These are phyloP conservation scores for Elongisporangium anandrum DNA, from an alignment of 352 stramenopile species.

Conservation along the genomic window DNA sequence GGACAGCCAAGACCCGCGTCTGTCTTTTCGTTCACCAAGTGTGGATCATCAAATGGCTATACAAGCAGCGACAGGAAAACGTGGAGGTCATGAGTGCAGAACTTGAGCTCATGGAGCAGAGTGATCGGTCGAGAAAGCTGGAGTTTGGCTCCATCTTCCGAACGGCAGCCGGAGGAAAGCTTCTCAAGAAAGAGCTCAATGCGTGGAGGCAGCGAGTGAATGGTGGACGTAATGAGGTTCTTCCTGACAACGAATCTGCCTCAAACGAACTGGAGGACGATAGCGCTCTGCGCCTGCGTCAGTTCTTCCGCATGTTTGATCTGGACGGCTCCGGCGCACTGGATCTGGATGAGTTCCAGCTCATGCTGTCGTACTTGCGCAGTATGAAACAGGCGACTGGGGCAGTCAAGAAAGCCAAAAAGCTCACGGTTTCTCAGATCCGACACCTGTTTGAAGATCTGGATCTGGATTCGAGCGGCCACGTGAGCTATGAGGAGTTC, in stretches of 20 bases:
- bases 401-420: slow-evolving; percentile 7
- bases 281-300: slow-evolving; percentile 18
- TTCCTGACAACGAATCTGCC: not conserved
- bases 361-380: slow-evolving; percentile 44
- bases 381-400: not conserved
- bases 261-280: slow-evolving; percentile 2
- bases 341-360: slow-evolving; percentile 43
- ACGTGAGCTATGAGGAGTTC: slow-evolving; percentile 28
- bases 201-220: slow-evolving; percentile 18
- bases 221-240: not conserved
- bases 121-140: slow-evolving; percentile 13
- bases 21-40: slow-evolving; percentile 35
- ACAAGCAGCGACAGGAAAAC: slow-evolving; percentile 21
- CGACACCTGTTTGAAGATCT: slow-evolving; percentile 36
- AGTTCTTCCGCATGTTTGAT: slow-evolving; percentile 45
- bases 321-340: slow-evolving; percentile 38
- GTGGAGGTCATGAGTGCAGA: slow-evolving; percentile 19
- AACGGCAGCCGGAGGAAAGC: slow-evolving; percentile 20
- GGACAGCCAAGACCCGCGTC: slow-evolving; percentile 37
- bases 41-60: slow-evolving; percentile 33
- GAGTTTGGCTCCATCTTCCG: slow-evolving; percentile 27
- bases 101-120: slow-evolving; percentile 16
- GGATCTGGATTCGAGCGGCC: slow-evolving; percentile 23
- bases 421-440: slow-evolving; percentile 23
- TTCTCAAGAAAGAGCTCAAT: slow-evolving; percentile 30